Conservation (phyloP, 768 basidiomycete species). For the Boletus edulis region DNA sequence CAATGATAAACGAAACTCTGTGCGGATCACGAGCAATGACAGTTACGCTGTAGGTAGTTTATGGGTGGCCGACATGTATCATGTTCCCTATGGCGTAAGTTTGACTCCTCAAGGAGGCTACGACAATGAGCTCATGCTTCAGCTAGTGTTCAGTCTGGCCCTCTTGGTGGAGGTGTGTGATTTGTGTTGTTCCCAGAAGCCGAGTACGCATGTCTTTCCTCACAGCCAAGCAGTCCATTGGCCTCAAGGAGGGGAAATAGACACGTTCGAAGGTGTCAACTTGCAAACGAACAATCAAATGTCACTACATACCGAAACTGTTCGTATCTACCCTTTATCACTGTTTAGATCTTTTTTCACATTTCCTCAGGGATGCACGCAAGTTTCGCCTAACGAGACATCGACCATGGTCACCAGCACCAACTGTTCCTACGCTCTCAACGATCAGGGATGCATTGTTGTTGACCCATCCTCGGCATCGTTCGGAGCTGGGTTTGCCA, state of each 20-base stretch:
- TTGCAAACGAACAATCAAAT: constrained; percentile 60
- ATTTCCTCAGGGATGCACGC: constrained; percentile 46
- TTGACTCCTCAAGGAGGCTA: neutral
- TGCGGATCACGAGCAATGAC: constrained; percentile 60
- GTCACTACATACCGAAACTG: constrained; percentile 68
- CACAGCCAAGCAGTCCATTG: constrained; percentile 51
- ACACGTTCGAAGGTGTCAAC: constrained; percentile 84
- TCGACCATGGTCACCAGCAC: constrained; percentile 54
- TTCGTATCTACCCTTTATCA: constrained; percentile 19
- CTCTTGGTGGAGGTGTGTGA: constrained; percentile 47
- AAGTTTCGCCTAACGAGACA: constrained; percentile 46
- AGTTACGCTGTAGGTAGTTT: constrained; percentile 57
- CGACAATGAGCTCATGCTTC: neutral
- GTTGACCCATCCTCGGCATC: constrained; percentile 51
- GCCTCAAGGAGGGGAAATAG: constrained; percentile 71
- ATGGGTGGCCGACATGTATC: constrained; percentile 63
- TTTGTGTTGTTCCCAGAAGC: neutral
- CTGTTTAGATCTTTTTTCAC: neutral
- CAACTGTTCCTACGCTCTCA: constrained; percentile 56
- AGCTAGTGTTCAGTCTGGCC: constrained; percentile 70
- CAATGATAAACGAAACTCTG: constrained; percentile 62
- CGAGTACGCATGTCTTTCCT: neutral
- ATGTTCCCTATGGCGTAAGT: constrained; percentile 62
- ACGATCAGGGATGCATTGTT: constrained; percentile 65
- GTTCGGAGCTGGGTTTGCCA: constrained; percentile 67